phyloP scores from a whole-genome alignment of 2,329 filamentous ascomycete genomes.

The Sporothrix brunneoviolacea region DNA sequence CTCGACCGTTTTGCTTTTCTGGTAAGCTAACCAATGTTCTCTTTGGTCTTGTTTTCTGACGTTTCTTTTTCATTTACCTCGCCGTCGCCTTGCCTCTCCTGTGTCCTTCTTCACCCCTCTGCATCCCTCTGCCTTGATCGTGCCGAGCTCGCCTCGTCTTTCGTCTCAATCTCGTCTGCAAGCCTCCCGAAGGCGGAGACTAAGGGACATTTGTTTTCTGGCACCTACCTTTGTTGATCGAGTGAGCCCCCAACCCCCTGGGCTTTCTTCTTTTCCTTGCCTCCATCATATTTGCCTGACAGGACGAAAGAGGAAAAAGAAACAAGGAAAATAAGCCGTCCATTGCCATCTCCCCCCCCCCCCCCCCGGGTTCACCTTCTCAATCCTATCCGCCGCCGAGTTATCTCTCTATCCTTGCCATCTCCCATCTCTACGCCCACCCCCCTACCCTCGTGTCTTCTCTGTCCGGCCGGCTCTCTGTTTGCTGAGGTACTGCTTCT shows the following conservation, averaged over 20 bases:
- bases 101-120: not conserved
- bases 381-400: not conserved
- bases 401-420: conserved; percentile 9
- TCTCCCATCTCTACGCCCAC: conserved; percentile 17
- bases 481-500: too few species aligned
- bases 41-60: not conserved
- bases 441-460: conserved; percentile 5
- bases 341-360: not conserved
- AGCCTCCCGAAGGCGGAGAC: conserved; percentile 6
- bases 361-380: not conserved
- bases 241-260: too few species aligned
- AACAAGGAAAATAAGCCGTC: not conserved
- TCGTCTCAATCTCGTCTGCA: not conserved
- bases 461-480: not conserved
- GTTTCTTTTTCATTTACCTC: not conserved
- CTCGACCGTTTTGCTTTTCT: not conserved
- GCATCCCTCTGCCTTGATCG: too few species aligned
- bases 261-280: not conserved
- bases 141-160: too few species aligned
- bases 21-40: conserved; percentile 1
- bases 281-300: not conserved
- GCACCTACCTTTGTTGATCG: too few species aligned
- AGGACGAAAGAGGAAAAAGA: not conserved
- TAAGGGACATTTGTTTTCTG: not conserved
- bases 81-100: not conserved